Conservation (phyloP, 108 stramenopile species). For the Cyclotella atomus region DNA sequence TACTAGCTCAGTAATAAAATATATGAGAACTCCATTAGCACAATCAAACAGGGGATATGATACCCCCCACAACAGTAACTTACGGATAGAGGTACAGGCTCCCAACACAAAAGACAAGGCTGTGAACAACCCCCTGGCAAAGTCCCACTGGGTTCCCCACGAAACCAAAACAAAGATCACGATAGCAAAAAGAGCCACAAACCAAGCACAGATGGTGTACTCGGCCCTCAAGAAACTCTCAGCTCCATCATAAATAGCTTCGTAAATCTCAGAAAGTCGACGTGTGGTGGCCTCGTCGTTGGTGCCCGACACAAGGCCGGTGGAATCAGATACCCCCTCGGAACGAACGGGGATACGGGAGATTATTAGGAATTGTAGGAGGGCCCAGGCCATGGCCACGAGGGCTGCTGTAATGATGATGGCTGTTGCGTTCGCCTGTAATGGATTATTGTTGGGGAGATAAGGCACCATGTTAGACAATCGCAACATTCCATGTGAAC, state of each 20-base stretch:
- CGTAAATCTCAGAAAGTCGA: slow-evolving; percentile 90
- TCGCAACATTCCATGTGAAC: background rate
- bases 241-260: slow-evolving; percentile 95
- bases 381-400: slow-evolving; percentile 76
- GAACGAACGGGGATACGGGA: slow-evolving; percentile 77
- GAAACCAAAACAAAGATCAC: slow-evolving; percentile 90
- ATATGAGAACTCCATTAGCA: too few species aligned
- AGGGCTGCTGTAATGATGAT: slow-evolving; percentile 76
- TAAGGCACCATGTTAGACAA: background rate
- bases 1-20: too few species aligned
- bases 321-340: slow-evolving; percentile 54
- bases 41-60: background rate
- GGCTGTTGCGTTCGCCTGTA: slow-evolving; percentile 67
- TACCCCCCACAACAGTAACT: slow-evolving; percentile 32
- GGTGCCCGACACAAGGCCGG: slow-evolving; percentile 53
- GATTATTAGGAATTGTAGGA: slow-evolving; percentile 80
- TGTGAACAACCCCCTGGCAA: slow-evolving; percentile 90
- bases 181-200: slow-evolving; percentile 82
- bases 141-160: slow-evolving; percentile 87
- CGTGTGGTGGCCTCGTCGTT: slow-evolving; percentile 78
- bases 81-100: slow-evolving; percentile 72
- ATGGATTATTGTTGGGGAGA: background rate
- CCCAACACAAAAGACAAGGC: slow-evolving; percentile 93
- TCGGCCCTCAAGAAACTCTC: slow-evolving; percentile 95
- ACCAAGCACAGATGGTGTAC: slow-evolving; percentile 94